These are phyloP conservation scores for Purshia tridentata DNA, from an alignment of 306 rosid species.

Conservation along the genomic window DNA sequence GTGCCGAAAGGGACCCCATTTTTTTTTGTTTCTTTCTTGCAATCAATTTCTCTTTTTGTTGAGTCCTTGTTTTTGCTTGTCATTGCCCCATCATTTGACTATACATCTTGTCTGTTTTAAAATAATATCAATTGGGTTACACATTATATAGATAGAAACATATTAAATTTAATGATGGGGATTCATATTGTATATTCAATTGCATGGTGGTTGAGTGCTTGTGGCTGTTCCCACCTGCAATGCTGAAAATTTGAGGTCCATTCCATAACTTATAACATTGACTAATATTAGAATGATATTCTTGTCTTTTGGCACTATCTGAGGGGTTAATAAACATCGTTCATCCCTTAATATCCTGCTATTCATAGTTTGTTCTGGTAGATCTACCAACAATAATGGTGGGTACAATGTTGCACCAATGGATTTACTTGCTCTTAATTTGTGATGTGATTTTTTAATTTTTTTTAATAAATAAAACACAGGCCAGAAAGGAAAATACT, in stretches of 20 bases:
- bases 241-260: background rate
- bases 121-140: background rate
- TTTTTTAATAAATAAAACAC: no score
- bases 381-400: no score
- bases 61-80: constrained; percentile 2
- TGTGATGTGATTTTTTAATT: no score
- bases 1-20: constrained; percentile 25
- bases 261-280: background rate
- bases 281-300: background rate
- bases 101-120: background rate
- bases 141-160: background rate
- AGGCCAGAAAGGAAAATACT: no score
- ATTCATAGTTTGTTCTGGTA: background rate
- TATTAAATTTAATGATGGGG: background rate
- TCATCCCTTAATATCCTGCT: background rate
- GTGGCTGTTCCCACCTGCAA: background rate
- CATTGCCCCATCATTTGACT: constrained; percentile 12
- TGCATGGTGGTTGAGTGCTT: constrained; percentile 13
- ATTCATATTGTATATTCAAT: constrained; percentile 1
- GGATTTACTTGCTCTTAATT: no score
- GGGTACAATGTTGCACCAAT: no score
- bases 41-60: constrained; percentile 14
- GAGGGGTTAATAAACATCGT: background rate
- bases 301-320: background rate
- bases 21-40: constrained; percentile 8